A percentile compares a stretch with the other conserved stretches of the same genome.
These are phyloP conservation scores for Collybiopsis luxurians DNA, from an alignment of 768 basidiomycete genomes.

Conservation along the genomic window DNA sequence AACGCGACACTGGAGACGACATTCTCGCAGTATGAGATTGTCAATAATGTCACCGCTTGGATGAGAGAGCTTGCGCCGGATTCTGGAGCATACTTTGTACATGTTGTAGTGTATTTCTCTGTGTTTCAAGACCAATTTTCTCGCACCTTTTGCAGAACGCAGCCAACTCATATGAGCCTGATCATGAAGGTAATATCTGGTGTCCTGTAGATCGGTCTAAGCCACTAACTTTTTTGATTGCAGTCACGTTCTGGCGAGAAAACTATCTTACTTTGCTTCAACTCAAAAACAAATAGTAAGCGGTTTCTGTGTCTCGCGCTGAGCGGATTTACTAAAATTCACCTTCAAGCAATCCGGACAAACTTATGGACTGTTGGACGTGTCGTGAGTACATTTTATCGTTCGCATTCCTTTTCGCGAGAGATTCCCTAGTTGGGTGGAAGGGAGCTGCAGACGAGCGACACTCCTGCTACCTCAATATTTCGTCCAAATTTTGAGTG, in stretches of 20 bases:
- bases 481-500: background rate
- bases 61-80: conserved; percentile 16
- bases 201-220: background rate
- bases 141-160: conserved; percentile 16
- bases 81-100: conserved; percentile 19
- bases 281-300: conserved; percentile 48
- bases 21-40: conserved; percentile 10
- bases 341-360: conserved; percentile 41
- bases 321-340: background rate
- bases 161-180: conserved; percentile 19
- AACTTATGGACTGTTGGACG: conserved; percentile 49
- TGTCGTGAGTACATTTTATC: conserved; percentile 40
- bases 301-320: background rate
- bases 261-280: conserved; percentile 37
- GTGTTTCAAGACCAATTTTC: too few relatives aligned
- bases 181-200: conserved; percentile 13
- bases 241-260: conserved; percentile 42
- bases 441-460: conserved; percentile 3
- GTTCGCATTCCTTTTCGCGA: too few relatives aligned
- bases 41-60: conserved; percentile 9
- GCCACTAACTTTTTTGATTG: background rate
- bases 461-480: conserved; percentile 8
- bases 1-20: conserved; percentile 18
- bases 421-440: conserved; percentile 8
- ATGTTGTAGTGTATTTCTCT: too few relatives aligned